phyloP scores from a whole-genome alignment of 805 yeast species.

The Jamesozyma jinghongensis region DNA sequence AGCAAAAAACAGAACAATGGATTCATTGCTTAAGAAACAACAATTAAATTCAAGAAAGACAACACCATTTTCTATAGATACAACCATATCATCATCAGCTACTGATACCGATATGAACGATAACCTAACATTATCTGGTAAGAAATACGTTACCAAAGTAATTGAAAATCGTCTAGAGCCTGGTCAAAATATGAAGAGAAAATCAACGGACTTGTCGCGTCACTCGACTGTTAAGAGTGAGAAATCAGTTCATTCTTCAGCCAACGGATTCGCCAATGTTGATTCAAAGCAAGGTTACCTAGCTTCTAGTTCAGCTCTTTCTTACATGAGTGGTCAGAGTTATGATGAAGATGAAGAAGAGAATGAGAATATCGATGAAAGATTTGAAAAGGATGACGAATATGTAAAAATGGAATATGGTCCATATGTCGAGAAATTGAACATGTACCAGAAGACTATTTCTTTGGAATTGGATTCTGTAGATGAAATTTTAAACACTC shows the following conservation, averaged over 20 bases:
- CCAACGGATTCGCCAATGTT: not conserved
- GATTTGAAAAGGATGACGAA: constrained; percentile 23
- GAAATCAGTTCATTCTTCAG: not conserved
- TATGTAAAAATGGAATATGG: constrained; percentile 31
- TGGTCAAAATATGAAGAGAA: constrained; percentile 4
- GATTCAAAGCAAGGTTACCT: not conserved
- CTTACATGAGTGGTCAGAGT: constrained; percentile 6
- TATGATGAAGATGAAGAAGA: constrained; percentile 37
- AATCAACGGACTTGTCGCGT: not conserved
- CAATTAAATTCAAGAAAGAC: not conserved
- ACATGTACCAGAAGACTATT: constrained; percentile 40
- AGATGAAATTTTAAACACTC: constrained; percentile 34
- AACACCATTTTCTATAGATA: not conserved
- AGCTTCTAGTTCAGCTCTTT: constrained; percentile 6
- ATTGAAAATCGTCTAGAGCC: constrained; percentile 20
- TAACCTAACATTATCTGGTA: constrained; percentile 28
- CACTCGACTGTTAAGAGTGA: not conserved
- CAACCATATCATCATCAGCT: constrained; percentile 18
- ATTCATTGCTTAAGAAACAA: not conserved
- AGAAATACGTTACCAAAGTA: constrained; percentile 23
- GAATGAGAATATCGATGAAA: constrained; percentile 12
- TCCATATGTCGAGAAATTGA: constrained; percentile 38
- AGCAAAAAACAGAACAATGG: too few species aligned
- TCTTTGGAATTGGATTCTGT: constrained; percentile 41
- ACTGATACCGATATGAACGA: constrained; percentile 22